A percentile compares a stretch with the other conserved stretches of the same genome.
Evolutionary conservation across 176 grass and related monocot species (phyloP).

Genomic region (Alloteropsis semialata): DNA sequence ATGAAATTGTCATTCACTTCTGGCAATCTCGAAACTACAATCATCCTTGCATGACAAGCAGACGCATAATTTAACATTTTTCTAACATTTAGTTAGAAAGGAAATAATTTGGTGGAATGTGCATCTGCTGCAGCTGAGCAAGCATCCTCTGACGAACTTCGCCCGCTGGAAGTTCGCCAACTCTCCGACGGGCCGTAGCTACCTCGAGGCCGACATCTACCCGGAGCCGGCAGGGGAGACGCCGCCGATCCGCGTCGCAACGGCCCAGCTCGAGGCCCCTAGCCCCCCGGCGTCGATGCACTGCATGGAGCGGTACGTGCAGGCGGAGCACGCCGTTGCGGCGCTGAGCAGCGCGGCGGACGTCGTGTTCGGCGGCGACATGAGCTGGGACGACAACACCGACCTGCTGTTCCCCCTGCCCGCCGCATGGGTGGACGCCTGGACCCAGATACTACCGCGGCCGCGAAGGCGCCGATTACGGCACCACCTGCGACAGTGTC

Average conservation of each 20-base stretch:
- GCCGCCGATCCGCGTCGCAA: constrained; percentile 7
- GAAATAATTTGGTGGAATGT: too few relatives aligned
- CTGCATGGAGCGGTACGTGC: neutral
- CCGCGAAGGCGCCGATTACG: neutral
- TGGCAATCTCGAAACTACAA: too few relatives aligned
- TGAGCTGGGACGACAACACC: constrained; percentile 5
- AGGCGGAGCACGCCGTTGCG: neutral
- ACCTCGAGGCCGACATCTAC: neutral
- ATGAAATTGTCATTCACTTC: too few relatives aligned
- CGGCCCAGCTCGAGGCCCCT: neutral
- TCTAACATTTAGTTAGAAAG: too few relatives aligned
- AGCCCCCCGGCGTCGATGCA: neutral
- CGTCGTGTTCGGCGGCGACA: constrained; percentile 20
- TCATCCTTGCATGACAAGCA: too few relatives aligned
- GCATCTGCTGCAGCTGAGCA: neutral
- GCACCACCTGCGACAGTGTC: neutral
- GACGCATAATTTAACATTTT: too few relatives aligned
- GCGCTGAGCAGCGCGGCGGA: neutral
- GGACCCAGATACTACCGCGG: neutral
- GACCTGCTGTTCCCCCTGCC: constrained; percentile 6
- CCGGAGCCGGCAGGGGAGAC: neutral
- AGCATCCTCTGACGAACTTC: neutral
- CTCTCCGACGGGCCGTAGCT: neutral
- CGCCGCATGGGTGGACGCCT: neutral
- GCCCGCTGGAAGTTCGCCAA: neutral